Conservation (phyloP, 2,329 filamentous ascomycete species). For the Colletotrichum sp. region DNA sequence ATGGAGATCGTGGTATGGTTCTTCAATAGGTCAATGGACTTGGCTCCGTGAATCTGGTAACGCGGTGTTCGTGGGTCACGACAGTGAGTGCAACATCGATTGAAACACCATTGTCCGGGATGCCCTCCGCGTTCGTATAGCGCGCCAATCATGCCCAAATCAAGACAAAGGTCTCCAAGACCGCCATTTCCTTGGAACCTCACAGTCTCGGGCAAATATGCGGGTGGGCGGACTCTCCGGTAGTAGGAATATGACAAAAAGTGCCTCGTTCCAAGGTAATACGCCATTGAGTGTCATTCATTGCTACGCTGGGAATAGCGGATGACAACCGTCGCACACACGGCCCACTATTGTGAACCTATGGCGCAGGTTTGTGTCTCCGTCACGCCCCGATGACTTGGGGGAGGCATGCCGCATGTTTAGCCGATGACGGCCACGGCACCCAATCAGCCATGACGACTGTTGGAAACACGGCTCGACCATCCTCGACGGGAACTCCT, state of each 20-base stretch:
- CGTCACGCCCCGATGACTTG: neutral
- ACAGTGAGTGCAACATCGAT: neutral
- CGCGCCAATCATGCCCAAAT: neutral
- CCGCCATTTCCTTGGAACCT: neutral
- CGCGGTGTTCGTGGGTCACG: neutral
- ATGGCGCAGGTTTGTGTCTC: neutral
- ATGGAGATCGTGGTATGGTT: neutral
- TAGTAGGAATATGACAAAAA: neutral
- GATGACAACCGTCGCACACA: neutral
- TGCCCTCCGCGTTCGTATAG: neutral
- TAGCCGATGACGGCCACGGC: neutral
- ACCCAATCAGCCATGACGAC: neutral
- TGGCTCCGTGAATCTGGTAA: neutral
- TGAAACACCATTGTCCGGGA: neutral
- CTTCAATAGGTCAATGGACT: neutral
- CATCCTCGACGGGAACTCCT: neutral
- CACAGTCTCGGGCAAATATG: neutral
- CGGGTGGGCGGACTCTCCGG: neutral
- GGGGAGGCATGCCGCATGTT: neutral
- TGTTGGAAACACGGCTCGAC: neutral
- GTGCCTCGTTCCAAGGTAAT: neutral
- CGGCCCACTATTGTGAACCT: neutral
- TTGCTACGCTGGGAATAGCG: neutral
- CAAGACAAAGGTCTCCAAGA: neutral
- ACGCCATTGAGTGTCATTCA: neutral